Base-by-base conservation (phyloP, 768 basidiomycete species). In the Kwoniella sp. region DNA sequence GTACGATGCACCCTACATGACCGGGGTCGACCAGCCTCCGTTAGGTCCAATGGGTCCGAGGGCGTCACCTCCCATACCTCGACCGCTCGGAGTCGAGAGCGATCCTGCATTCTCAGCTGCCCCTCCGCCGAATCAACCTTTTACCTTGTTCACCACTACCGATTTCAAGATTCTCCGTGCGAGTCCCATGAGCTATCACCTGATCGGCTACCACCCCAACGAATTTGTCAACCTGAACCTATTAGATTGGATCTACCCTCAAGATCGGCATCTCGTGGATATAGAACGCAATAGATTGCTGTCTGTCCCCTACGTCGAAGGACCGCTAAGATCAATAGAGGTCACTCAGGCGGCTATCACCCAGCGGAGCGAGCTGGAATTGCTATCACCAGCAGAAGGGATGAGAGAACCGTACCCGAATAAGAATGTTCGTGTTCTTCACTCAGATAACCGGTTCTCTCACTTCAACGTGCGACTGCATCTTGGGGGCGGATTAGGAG, bases 381-480 rank as follows among this genome's bases (percentile, higher is more conserved):
- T 78, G 15, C 30, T 70, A 1, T 68, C 71, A 4, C 76, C 76
- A 2, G 76, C 74, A n/a, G 71, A 75, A 45, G 76, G 76, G 11
- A 78, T 78, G 76, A 47, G 63, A 26, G 72, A 75, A 53, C 71
- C 73, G 8, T 78, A 75, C 57, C 76, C 76, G 25, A 73, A 78
- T 41, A 69, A 71, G 37, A 73, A 75, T 55, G 70, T 74, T 1
- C 31, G 72, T 13, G 62, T 78, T 1, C 47, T 74, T 41, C 66
- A 72, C 15, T 58, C 70, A 0, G 74, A 78, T 55, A 47, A 55
- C 12, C 41, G 48, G 5, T 78, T 63, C 54, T 60, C 56, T n/a
- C 55, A 58, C 1, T 78, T 72, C 71, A 78, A 78, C 51, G 71
- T 74, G 9, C 50, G 76, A 45, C 48, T 78, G 4, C 76, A 78